Base-by-base conservation (phyloP, 148 eudicot species). In the Rhododendron henanense region DNA sequence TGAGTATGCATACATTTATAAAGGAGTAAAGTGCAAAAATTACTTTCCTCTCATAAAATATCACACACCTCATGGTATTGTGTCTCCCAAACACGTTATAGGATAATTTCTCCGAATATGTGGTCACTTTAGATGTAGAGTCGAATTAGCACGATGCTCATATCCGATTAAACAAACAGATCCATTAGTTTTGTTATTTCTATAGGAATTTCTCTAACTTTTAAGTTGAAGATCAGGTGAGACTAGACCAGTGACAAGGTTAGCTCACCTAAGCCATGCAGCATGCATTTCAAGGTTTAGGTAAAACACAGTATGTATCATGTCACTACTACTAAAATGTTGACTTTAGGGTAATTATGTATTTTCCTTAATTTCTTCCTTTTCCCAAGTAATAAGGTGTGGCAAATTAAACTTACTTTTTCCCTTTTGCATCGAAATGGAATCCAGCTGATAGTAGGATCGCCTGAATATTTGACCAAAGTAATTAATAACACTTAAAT, bases 211-310 rank as follows among this genome's bases (percentile, higher is more conserved):
- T 53, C 16, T 33, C 39, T 51, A 1, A 45, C 48, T 83, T 74
- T 47, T 16, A 28, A 19, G 53, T 69, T 33, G 25, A 13, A 45
- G 48, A 69, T 50, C 10, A 59, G 78, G n/a, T 44, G 45, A 41
- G 41, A 33, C 14, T 16, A 19, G n/a, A 31, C 15, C 57, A 31
- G 63, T 47, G 65, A 69, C 33, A 74, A 75, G 81, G 63, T 57
- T 84, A 53, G 61, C 23, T 77, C 80, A 77, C 81, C 73, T 33
- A 33, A 84, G 63, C 53, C 67, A 55, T 55, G 59, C 19, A 37
- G 19, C 79, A 76, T 84, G 33, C 28, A 33, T 37, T 84, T 84
- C 81, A 77, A 77, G 75, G 81, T 55, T 84, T 84, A 84, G 86
- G 85, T 84, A 53, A 75, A 84, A 65, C 8, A 13, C 44, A 25